These are phyloP conservation scores for Salix exigua DNA, from an alignment of 345 rosid species.

Conservation along the genomic window DNA sequence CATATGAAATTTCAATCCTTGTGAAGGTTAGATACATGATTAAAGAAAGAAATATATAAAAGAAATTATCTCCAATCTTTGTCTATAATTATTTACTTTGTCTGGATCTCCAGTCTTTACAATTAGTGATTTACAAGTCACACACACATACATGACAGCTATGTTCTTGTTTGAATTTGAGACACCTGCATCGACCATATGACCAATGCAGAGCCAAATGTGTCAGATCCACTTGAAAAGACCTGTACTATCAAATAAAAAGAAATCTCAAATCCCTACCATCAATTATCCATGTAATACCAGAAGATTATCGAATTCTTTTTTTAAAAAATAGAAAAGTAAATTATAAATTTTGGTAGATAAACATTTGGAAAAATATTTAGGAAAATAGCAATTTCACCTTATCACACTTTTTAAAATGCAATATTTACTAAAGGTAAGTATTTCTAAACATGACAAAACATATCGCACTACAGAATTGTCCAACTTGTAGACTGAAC, in stretches of 20 bases:
- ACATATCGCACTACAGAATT: too few species aligned
- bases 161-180: constrained; percentile 25
- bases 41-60: too few species aligned
- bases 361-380: too few species aligned
- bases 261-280: background rate
- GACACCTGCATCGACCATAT: constrained; percentile 15
- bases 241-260: background rate
- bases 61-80: background rate
- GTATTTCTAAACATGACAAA: too few species aligned
- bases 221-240: constrained; percentile 11
- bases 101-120: background rate
- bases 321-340: too few species aligned
- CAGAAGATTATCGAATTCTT: too few species aligned
- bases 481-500: too few species aligned
- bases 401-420: too few species aligned
- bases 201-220: constrained; percentile 10
- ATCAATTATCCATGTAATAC: too few species aligned
- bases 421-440: too few species aligned
- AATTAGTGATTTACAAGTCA: constrained; percentile 7
- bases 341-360: too few species aligned
- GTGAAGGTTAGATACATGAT: background rate
- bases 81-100: background rate
- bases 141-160: constrained; percentile 17
- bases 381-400: too few species aligned
- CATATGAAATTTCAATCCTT: background rate